Base-by-base conservation (phyloP, 805 yeast genomes). In the Metschnikowia similis region DNA sequence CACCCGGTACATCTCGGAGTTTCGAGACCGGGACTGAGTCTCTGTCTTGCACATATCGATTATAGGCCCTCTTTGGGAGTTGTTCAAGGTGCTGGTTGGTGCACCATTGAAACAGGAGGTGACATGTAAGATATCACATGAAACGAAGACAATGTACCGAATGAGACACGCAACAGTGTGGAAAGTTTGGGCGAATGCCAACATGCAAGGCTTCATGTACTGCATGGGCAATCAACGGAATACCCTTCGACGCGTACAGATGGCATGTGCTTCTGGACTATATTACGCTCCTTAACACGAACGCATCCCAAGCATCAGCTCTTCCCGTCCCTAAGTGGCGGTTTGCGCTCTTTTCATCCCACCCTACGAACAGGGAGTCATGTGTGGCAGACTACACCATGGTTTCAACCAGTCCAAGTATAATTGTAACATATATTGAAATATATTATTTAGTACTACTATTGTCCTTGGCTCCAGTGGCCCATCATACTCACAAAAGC, bases 401-500 rank as follows among this genome's bases (percentile, higher is more conserved):
- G 21, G 14, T 6, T 4, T 41, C 45, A 41, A 32, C 4, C 8
- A 41, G n/a, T 21, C 11, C 13, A 21, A 21, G 36, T 41, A 41
- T 32, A 21, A 32, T 16, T 21, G 4, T 11, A 32, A 32, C 36
- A 41, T 13, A 41, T 8, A 32, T 32, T 41, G 26, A 26, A 37
- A 41, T 32, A 32, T 32, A 32, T 26, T 41, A 41, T 21, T 31
- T 31, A 41, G 36, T 41, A 21, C 37, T 41, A 14, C 27, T 31
- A 31, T 41, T 13, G 2, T n/a, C 30, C 28, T n/a, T 27, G 30
- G 42, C 28, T 28, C 42, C 8, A 39, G 11, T 31, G 37, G 21
- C 30, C 11, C 30, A 21, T 21, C 35, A 11, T 21, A 16, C 46
- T 49, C 48, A 57, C 55, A 57, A 50, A 42, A 57, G 52, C 35